Evolutionary conservation across 306 rosid species (phyloP).

Genomic region (Fragaria ananassa): DNA sequence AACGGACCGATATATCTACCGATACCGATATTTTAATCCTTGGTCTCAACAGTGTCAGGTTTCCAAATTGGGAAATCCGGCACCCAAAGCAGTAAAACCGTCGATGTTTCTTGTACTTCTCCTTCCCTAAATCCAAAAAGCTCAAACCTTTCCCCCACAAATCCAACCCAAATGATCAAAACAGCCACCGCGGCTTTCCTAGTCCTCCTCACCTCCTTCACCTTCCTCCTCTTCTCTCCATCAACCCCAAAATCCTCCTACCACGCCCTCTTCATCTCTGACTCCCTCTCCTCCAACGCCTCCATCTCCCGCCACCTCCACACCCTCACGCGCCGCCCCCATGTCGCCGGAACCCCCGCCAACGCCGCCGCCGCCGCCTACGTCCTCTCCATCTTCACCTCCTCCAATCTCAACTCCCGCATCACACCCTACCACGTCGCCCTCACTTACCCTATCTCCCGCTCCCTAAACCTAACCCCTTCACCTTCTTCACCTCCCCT

Average conservation of each 20-base stretch:
- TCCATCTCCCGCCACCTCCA: slow-evolving; percentile 50
- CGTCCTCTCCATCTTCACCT: slow-evolving; percentile 39
- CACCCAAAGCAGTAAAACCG: background rate
- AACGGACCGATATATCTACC: too few relatives aligned
- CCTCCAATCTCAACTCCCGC: slow-evolving; percentile 41
- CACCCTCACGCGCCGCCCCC: slow-evolving; percentile 60
- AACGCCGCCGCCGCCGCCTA: slow-evolving; percentile 60
- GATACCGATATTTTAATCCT: too few relatives aligned
- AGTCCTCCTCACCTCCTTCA: slow-evolving; percentile 34
- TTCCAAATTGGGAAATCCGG: too few relatives aligned
- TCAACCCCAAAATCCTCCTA: slow-evolving; percentile 39
- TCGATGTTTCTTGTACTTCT: background rate
- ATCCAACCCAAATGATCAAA: slow-evolving; percentile 16
- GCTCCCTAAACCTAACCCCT: slow-evolving; percentile 37
- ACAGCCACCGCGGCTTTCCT: slow-evolving; percentile 26
- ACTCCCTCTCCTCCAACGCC: slow-evolving; percentile 41
- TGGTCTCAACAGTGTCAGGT: too few relatives aligned
- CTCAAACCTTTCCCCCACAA: background rate
- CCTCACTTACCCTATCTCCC: slow-evolving; percentile 48
- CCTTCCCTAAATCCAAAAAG: too few relatives aligned
- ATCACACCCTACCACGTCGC: slow-evolving; percentile 44
- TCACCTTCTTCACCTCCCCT: slow-evolving; percentile 36
- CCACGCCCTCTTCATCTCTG: slow-evolving; percentile 59
- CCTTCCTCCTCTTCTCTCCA: slow-evolving; percentile 25
- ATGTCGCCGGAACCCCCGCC: slow-evolving; percentile 56